These are phyloP conservation scores for Aspergillus nidulans DNA, from an alignment of 495 filamentous ascomycete genomes.

Conservation along the genomic window DNA sequence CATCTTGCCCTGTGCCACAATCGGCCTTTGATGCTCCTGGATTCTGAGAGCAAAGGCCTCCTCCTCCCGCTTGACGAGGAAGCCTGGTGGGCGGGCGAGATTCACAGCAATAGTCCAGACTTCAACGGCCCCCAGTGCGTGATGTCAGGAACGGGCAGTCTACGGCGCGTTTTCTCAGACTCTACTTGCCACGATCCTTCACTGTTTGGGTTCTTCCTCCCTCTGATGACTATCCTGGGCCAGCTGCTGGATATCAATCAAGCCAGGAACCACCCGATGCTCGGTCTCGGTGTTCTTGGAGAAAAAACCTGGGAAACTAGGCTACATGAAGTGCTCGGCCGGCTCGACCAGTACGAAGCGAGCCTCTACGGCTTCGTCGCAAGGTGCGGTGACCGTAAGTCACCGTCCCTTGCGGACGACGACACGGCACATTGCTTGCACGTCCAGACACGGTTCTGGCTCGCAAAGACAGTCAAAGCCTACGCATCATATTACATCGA, in stretches of 20 bases:
- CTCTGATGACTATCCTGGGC: slow-evolving; percentile 88
- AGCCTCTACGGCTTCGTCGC: slow-evolving; percentile 77
- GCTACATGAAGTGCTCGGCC: slow-evolving; percentile 66
- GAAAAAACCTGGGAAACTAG: slow-evolving; percentile 75
- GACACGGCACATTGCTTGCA: slow-evolving; percentile 39
- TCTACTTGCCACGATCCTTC: slow-evolving; percentile 84
- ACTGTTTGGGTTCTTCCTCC: slow-evolving; percentile 88
- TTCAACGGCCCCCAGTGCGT: slow-evolving; percentile 44
- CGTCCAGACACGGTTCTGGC: slow-evolving; percentile 47
- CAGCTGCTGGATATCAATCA: slow-evolving; percentile 89
- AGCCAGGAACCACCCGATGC: slow-evolving; percentile 79
- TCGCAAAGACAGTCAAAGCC: slow-evolving; percentile 78
- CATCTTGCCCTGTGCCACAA: slow-evolving; percentile 86
- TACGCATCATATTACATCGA: slow-evolving; percentile 84
- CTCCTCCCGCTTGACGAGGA: slow-evolving; percentile 83
- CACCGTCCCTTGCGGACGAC: slow-evolving; percentile 11
- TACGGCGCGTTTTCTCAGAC: slow-evolving; percentile 63
- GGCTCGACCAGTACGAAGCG: slow-evolving; percentile 76
- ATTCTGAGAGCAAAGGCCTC: slow-evolving; percentile 79
- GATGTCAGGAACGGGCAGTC: slow-evolving; percentile 39
- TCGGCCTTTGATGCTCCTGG: slow-evolving; percentile 72
- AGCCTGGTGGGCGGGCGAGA: slow-evolving; percentile 82
- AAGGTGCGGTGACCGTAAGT: slow-evolving; percentile 23
- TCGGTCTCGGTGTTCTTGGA: slow-evolving; percentile 70
- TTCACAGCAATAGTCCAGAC: slow-evolving; percentile 51